Conservation (phyloP, 2,329 filamentous ascomycete species). For the Dissoconium aciculare region DNA sequence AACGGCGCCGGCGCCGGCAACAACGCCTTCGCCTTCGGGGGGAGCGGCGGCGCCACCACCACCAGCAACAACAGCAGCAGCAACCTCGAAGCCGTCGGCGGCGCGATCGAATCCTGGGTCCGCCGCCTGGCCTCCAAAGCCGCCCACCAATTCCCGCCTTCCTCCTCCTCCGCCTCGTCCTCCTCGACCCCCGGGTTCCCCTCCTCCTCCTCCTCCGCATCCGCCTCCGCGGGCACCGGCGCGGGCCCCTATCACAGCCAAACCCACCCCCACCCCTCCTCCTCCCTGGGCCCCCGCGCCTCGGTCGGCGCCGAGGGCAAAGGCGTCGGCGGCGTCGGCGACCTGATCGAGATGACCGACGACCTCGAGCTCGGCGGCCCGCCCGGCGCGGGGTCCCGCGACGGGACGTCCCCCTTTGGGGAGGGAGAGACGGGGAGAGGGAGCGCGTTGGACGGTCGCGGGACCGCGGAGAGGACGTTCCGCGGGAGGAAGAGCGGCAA, state of each 20-base stretch:
- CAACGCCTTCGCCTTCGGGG: too few species aligned
- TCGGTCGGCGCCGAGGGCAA: slow-evolving; percentile 18
- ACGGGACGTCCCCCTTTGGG: too few species aligned
- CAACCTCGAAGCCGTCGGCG: slow-evolving; percentile 66
- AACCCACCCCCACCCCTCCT: slow-evolving; percentile 5
- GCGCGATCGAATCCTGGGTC: slow-evolving; percentile 80
- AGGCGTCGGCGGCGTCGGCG: slow-evolving; percentile 37
- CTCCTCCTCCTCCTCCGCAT: too few species aligned
- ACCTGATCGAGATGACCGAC: slow-evolving; percentile 60
- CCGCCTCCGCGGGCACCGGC: too few species aligned
- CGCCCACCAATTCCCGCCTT: slow-evolving; percentile 5
- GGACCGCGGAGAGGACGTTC: slow-evolving; percentile 9
- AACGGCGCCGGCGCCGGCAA: slow-evolving; percentile 11
- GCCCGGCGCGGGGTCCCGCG: too few species aligned
- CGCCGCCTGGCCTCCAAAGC: slow-evolving; percentile 60
- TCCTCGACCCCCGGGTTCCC: too few species aligned
- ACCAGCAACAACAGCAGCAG: slow-evolving; percentile 25
- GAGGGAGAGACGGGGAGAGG: slow-evolving; percentile 14
- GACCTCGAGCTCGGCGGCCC: slow-evolving; percentile 31
- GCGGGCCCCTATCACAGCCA: too few species aligned
- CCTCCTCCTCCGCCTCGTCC: slow-evolving; percentile 6
- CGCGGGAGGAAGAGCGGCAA: slow-evolving; percentile 18
- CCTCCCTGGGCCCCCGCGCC: slow-evolving; percentile 14
- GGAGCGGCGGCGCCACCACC: too few species aligned
- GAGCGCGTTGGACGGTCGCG: too few species aligned